These are phyloP conservation scores for Mucor mucedo DNA, from an alignment of 371 early-diverging fungal species.

Conservation along the genomic window DNA sequence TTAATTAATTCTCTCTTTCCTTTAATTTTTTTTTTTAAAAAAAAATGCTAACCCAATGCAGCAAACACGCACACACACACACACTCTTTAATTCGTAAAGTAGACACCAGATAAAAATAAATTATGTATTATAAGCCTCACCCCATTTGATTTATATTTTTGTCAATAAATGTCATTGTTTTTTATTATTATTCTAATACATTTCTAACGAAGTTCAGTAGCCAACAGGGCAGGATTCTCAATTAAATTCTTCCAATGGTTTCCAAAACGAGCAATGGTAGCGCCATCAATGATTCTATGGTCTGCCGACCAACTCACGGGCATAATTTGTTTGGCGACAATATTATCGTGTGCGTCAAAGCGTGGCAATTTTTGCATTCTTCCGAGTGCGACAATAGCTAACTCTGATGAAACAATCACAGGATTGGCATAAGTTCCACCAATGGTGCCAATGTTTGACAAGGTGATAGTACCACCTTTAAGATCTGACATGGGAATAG, in stretches of 20 bases:
- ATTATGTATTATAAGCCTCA: no score
- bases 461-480: slow-evolving; percentile 90
- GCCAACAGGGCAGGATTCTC: slow-evolving; percentile 79
- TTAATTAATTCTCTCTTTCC: no score
- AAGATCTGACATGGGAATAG: slow-evolving; percentile 74
- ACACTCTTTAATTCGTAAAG: no score
- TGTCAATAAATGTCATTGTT: no score
- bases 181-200: no score
- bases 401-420: slow-evolving; percentile 88
- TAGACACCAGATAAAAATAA: no score
- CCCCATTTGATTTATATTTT: no score
- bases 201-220: slow-evolving; percentile 52
- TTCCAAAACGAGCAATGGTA: slow-evolving; percentile 91
- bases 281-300: slow-evolving; percentile 98
- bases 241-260: slow-evolving; percentile 82
- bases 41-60: no score
- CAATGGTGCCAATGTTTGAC: slow-evolving; percentile 95
- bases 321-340: slow-evolving; percentile 75
- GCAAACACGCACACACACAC: no score
- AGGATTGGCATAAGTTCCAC: slow-evolving; percentile 91
- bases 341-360: slow-evolving; percentile 70
- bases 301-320: slow-evolving; percentile 93
- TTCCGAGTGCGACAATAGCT: slow-evolving; percentile 94
- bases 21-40: no score
- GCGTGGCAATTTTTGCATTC: slow-evolving; percentile 83